A percentile compares a stretch with the other conserved stretches of the same genome.
phyloP scores from a whole-genome alignment of 2,329 filamentous ascomycete genomes.

The Exophiala aquamarina region DNA sequence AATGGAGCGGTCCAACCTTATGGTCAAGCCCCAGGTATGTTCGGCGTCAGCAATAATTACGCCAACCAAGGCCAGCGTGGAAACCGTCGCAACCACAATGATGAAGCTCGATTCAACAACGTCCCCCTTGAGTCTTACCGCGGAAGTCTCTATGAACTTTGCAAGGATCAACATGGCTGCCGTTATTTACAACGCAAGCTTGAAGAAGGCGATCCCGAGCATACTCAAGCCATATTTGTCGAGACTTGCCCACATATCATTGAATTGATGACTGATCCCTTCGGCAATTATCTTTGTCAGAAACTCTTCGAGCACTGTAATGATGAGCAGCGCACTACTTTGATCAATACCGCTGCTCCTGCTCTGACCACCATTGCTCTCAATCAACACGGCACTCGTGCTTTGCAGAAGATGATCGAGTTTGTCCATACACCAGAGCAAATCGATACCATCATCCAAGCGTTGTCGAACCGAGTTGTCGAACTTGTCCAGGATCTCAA shows the following conservation, averaged over 20 bases:
- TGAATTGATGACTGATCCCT: conserved; percentile 98
- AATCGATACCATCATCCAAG: conserved; percentile 76
- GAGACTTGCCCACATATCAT: conserved; percentile 93
- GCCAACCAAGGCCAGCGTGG: conserved; percentile 63
- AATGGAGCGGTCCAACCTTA: conserved; percentile 45
- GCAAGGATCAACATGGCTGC: conserved; percentile 95
- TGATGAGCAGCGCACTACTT: conserved; percentile 87
- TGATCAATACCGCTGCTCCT: conserved; percentile 85
- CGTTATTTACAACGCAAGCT: conserved; percentile 96
- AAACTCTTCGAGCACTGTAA: conserved; percentile 95
- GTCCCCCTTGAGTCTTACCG: conserved; percentile 76
- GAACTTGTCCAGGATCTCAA: conserved; percentile 96
- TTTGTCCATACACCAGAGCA: conserved; percentile 85
- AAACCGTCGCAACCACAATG: conserved; percentile 60
- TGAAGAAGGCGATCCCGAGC: conserved; percentile 79
- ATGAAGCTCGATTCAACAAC: conserved; percentile 72
- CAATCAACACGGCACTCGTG: conserved; percentile 95
- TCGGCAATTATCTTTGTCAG: conserved; percentile 98
- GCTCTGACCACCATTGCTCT: conserved; percentile 91
- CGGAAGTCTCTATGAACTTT: conserved; percentile 83
- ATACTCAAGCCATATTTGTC: conserved; percentile 88
- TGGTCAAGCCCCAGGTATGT: conserved; percentile 52
- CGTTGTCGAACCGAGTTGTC: conserved; percentile 80
- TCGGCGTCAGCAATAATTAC: conserved; percentile 54
- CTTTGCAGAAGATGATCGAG: conserved; percentile 99